Conservation (phyloP, 148 eudicot species). For the Talinum fruticosum region DNA sequence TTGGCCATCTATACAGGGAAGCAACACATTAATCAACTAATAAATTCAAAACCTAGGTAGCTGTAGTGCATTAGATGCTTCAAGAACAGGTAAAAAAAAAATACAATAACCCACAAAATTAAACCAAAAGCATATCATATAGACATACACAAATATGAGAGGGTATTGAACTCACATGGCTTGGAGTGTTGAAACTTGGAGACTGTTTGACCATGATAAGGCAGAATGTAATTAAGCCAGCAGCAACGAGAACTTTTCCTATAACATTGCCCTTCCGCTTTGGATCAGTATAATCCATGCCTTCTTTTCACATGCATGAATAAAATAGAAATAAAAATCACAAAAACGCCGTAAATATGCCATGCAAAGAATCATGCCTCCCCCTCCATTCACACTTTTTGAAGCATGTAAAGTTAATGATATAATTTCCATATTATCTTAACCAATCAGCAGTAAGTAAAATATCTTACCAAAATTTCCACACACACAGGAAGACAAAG, state of each 20-base stretch:
- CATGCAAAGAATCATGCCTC: not conserved
- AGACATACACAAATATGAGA: not conserved
- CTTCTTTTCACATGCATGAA: conserved; percentile 32
- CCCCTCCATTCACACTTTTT: not conserved
- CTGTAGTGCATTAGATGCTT: no score
- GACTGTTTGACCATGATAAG: conserved; percentile 65
- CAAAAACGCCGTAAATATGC: not conserved
- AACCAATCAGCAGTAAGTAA: not conserved
- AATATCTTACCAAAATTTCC: not conserved
- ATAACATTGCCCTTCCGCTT: conserved; percentile 51
- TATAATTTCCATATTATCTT: not conserved
- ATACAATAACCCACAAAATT: not conserved
- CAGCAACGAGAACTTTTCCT: conserved; percentile 58
- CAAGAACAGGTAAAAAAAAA: not conserved
- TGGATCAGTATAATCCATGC: conserved; percentile 65
- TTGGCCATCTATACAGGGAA: no score
- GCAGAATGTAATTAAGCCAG: conserved; percentile 57
- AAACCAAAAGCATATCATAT: not conserved
- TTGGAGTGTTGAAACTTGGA: conserved; percentile 52
- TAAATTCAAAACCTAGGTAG: no score
- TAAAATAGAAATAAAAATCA: not conserved
- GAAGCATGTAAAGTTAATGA: not conserved
- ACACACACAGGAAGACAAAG: not conserved
- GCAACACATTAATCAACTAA: no score
- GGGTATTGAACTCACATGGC: conserved; percentile 42